Percentiles rank a stretch among this genome's conserved stretches.
Conservation (phyloP, 139 green algal genomes). For the Micractinium sp. region DNA sequence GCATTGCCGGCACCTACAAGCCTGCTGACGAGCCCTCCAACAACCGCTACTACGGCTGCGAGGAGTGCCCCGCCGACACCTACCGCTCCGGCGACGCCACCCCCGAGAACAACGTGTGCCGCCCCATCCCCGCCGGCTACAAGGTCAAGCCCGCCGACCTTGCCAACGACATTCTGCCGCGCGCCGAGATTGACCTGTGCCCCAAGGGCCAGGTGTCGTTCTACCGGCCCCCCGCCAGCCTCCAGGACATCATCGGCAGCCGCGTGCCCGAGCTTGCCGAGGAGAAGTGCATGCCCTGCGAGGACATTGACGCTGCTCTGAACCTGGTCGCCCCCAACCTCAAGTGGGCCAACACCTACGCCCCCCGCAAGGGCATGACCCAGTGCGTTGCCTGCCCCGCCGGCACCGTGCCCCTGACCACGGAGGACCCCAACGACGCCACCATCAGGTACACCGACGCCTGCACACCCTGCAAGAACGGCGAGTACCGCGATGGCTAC, state of each 20-base stretch:
- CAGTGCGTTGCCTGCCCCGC: conserved; percentile 7
- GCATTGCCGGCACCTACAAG: not conserved
- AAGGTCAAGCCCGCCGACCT: not conserved
- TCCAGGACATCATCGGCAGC: not conserved
- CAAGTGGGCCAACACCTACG: not conserved
- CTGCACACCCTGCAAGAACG: not conserved
- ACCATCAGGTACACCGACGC: not conserved
- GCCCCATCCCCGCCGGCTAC: conserved; percentile 22
- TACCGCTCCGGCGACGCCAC: conserved; percentile 25
- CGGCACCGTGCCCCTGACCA: not conserved
- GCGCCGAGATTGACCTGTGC: not conserved
- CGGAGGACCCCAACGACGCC: not conserved
- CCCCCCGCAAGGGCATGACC: conserved; percentile 19
- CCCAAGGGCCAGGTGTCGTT: not conserved
- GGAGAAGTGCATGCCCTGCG: not conserved
- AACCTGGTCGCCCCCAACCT: too few relatives aligned
- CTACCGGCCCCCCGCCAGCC: not conserved
- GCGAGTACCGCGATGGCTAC: not conserved
- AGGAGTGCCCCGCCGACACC: not conserved
- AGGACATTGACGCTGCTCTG: not conserved
- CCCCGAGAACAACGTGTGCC: conserved; percentile 27
- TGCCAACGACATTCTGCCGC: not conserved
- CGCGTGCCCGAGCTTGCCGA: too few relatives aligned
- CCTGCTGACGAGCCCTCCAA: too few relatives aligned
- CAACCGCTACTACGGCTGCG: too few relatives aligned